Conservation (phyloP, 345 rosid species). For the Corchorus capsularis region DNA sequence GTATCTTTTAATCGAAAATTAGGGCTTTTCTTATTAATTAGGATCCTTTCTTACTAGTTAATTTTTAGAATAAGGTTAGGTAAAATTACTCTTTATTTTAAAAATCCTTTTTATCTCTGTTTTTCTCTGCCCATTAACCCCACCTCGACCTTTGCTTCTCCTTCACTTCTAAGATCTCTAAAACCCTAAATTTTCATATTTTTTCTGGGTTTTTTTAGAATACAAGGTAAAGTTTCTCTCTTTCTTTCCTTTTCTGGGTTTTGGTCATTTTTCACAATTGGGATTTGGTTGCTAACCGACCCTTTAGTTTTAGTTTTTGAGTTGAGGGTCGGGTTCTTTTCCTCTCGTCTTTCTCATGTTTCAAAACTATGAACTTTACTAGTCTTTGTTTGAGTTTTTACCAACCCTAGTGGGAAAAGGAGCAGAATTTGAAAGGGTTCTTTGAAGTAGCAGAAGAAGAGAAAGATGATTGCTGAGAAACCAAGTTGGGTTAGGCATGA, state of each 20-base stretch:
- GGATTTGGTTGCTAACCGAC: background rate
- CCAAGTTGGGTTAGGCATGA: constrained; percentile 96
- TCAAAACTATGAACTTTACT: constrained; percentile 26
- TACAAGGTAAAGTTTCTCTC: background rate
- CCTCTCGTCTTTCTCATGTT: constrained; percentile 10
- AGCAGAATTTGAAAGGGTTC: constrained; percentile 22
- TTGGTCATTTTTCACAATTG: background rate
- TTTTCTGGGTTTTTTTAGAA: background rate
- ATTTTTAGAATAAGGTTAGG: background rate
- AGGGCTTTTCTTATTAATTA: constrained; percentile 4
- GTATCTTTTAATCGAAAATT: background rate
- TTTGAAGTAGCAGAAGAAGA: constrained; percentile 13
- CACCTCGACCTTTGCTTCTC: background rate
- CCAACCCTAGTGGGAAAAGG: constrained; percentile 14
- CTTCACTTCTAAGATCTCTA: constrained; percentile 5
- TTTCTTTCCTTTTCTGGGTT: background rate
- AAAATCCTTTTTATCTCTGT: background rate
- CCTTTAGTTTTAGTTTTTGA: background rate
- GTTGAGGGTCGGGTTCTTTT: constrained; percentile 6
- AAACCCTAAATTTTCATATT: constrained; percentile 12
- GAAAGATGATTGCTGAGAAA: constrained; percentile 91
- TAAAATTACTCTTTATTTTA: background rate
- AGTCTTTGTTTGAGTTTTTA: constrained; percentile 18
- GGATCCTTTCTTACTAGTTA: background rate
- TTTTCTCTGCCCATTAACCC: background rate